Conservation (phyloP, 2,329 filamentous ascomycete species). For the Arachnopeziza araneosa region DNA sequence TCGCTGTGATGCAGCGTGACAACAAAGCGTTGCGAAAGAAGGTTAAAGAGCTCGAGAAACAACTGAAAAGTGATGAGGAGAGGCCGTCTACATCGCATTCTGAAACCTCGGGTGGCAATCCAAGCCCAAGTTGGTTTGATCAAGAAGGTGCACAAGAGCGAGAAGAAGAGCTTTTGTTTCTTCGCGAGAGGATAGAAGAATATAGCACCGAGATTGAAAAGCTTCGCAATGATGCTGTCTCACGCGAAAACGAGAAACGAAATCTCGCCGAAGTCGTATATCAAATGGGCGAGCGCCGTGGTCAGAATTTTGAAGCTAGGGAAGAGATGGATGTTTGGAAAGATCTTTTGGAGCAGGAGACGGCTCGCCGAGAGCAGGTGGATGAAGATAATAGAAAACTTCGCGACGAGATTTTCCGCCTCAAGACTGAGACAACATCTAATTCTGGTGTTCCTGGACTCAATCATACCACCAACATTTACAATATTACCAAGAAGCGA, state of each 20-base stretch:
- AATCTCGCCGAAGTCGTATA: slow-evolving; percentile 78
- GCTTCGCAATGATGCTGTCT: slow-evolving; percentile 69
- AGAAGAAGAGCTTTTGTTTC: slow-evolving; percentile 79
- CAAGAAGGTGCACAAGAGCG: slow-evolving; percentile 58
- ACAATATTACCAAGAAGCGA: slow-evolving; percentile 56
- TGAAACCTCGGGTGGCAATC: slow-evolving; percentile 50
- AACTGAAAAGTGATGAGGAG: slow-evolving; percentile 59
- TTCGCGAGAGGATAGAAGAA: slow-evolving; percentile 80
- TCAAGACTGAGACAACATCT: slow-evolving; percentile 53
- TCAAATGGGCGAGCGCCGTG: slow-evolving; percentile 49
- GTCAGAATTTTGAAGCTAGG: slow-evolving; percentile 43
- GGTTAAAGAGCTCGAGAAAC: slow-evolving; percentile 81
- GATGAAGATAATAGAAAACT: slow-evolving; percentile 84
- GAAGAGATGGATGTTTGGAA: slow-evolving; percentile 85
- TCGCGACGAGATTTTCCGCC: slow-evolving; percentile 74
- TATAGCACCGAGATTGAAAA: slow-evolving; percentile 80
- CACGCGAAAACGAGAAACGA: slow-evolving; percentile 78
- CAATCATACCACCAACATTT: slow-evolving; percentile 60
- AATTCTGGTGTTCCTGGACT: slow-evolving; percentile 32
- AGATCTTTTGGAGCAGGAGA: slow-evolving; percentile 89
- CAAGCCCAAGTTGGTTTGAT: slow-evolving; percentile 49
- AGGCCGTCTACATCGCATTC: slow-evolving; percentile 56
- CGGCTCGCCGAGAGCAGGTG: slow-evolving; percentile 77
- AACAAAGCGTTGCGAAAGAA: slow-evolving; percentile 76
- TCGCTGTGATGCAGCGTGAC: slow-evolving; percentile 85